Evolutionary conservation across 306 rosid species (phyloP), one percentile per base, ranked within the genome.

Genomic region (Cotoneaster glaucophyllus): DNA sequence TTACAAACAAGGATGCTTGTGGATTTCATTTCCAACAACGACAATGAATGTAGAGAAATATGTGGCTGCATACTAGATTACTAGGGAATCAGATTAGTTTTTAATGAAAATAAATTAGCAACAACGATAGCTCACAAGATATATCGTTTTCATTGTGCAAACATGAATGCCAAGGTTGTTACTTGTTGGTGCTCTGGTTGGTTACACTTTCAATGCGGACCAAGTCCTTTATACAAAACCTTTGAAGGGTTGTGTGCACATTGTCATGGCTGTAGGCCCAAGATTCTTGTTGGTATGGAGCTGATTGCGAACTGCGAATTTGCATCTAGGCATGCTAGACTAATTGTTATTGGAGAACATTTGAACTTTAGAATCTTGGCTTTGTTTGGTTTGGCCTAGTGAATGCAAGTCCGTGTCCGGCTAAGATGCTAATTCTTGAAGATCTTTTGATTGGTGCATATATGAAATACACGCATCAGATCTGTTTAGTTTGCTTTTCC

Each of bases 401-500:
- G 71, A 26, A 52, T 12, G 21, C 6, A 26, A 24, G 56, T 44
- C 72, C 15, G 6, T n/a, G 56, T 68, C 37, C 12, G 21, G 29
- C 6, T 79, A 65, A 81, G 56, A 52, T 39, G 18, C 48, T 37
- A 8, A n/a, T 45, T 74, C 32, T 22, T 45, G 11, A 67, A 54
- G 57, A 21, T 34, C 50, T 18, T 64, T 37, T 71, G 52, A 50
- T 59, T 67, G 77, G 48, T n/a, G 11, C 45, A 41, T n/a, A 48
- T 14, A 11, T 43, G 48, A 63, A 53, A 12, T 61, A 5, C 25
- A 25, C 39, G 64, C 45, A 65, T 31, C 67, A 29, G 18, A 29
- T 67, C 41, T 14, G 24, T 41, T 43, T 53, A 41, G 34, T 34
- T 74, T 77, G 79, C 72, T 74, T 81, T 45, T 44, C 69, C 73